These are phyloP conservation scores for Boletellus sp. DNA, from an alignment of 1,284 basidiomycete genomes.

Conservation along the genomic window DNA sequence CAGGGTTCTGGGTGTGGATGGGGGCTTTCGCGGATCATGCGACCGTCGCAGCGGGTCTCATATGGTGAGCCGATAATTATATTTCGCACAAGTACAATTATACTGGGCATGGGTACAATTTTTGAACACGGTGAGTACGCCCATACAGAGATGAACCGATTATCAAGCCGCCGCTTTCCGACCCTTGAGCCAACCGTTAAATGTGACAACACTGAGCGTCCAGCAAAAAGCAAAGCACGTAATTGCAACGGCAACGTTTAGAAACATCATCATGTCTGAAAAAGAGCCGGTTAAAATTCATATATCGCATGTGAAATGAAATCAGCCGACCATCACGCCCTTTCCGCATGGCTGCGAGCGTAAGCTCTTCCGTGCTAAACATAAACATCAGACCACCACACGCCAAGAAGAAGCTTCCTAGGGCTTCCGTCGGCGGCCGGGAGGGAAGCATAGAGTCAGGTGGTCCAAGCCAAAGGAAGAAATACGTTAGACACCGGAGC, in stretches of 20 bases:
- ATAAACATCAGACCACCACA: slow-evolving; percentile 91
- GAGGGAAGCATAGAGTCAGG: slow-evolving; percentile 78
- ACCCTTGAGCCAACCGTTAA: slow-evolving; percentile 76
- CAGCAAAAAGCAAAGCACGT: slow-evolving; percentile 83
- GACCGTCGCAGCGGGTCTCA: slow-evolving; percentile 23
- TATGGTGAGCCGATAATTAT: slow-evolving; percentile 3
- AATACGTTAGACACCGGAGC: slow-evolving; percentile 84
- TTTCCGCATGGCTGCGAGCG: slow-evolving; percentile 87
- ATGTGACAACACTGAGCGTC: slow-evolving; percentile 65
- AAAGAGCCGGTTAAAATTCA: slow-evolving; percentile 60
- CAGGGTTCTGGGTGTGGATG: slow-evolving; percentile 87
- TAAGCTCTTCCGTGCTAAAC: slow-evolving; percentile 87
- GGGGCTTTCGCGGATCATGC: slow-evolving; percentile 81
- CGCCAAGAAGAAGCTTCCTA: slow-evolving; percentile 84
- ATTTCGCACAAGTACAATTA: not conserved
- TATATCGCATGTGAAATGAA: slow-evolving; percentile 22
- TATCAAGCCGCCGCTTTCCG: slow-evolving; percentile 30
- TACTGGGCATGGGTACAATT: not conserved
- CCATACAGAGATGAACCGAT: not conserved
- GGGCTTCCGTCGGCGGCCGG: slow-evolving; percentile 90
- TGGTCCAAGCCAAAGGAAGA: slow-evolving; percentile 87
- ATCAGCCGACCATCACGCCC: slow-evolving; percentile 74
- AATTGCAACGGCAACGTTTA: slow-evolving; percentile 75
- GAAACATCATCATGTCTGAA: slow-evolving; percentile 80
- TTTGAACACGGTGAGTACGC: not conserved